Conservation (phyloP, 257 asterid species). For the Nicotiana undulata region DNA sequence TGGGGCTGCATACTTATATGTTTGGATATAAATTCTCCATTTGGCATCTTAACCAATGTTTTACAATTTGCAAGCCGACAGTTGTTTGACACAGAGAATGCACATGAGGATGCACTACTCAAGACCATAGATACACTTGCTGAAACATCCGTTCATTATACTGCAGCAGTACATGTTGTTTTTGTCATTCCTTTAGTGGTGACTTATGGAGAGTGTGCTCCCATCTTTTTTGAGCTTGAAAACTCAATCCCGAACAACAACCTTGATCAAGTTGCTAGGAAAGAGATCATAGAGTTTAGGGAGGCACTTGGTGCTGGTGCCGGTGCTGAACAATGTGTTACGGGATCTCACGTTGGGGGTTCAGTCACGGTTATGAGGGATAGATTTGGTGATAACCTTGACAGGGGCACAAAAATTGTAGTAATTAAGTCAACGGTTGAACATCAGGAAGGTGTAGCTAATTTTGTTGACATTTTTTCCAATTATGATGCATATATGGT, state of each 20-base stretch:
- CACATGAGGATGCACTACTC: neutral
- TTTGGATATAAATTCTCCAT: too few species aligned
- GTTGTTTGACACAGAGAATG: too few species aligned
- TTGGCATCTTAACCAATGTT: neutral
- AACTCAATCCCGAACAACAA: neutral
- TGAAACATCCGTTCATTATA: too few species aligned
- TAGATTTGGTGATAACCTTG: neutral
- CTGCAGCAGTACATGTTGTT: too few species aligned
- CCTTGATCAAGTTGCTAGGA: too few species aligned
- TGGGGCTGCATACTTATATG: neutral
- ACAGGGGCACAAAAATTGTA: neutral
- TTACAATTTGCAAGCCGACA: neutral
- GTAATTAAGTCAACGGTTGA: too few species aligned
- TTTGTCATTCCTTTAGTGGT: too few species aligned
- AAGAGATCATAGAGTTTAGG: too few species aligned
- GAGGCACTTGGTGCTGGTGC: neutral
- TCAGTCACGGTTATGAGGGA: neutral
- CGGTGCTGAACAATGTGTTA: neutral
- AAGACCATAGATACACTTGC: too few species aligned
- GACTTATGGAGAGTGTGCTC: too few species aligned
- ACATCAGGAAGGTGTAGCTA: neutral
- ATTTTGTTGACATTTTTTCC: neutral
- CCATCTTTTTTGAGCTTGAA: neutral
- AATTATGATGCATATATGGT: neutral
- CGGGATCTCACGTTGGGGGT: neutral